Base-by-base conservation (phyloP, 495 filamentous ascomycete species). In the Letharia lupina region DNA sequence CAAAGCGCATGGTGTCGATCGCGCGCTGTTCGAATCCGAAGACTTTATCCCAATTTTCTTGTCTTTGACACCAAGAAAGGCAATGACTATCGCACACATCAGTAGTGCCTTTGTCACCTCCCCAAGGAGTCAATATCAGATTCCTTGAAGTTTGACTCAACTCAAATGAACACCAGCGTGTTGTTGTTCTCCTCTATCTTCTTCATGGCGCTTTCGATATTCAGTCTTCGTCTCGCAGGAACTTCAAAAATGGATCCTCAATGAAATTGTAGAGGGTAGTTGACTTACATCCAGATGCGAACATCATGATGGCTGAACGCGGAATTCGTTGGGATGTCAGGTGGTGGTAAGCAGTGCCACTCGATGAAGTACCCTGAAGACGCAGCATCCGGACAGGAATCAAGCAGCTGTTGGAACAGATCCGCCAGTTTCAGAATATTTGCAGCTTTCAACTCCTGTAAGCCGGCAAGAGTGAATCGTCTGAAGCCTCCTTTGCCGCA, bases 401-500 rank as follows among this genome's bases (percentile, higher is more conserved):
- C 59, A 13, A 70, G 42, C 23, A 72, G 60, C 61, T 70, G 66
- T 47, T 64, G 57, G 37, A 41, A 65, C 4, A 70, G 31, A 45
- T 72, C 70, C 31, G 67, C 39, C 20, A 70, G 23, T 35, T 66
- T 63, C 31, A 63, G 10, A 48, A 66, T 70, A 35, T 63, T 64
- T 16, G 63, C 70, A 8, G 58, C 9, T 42, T 70, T 64, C 59
- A 72, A 63, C 3, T 44, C 23, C 37, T 42, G 33, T 37, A 72
- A 59, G 6, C 70, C 70, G 9, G 70, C 61, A 15, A 66, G 60
- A 44, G 60, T 67, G 48, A 72, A 72, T 3, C 70, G 66, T 44
- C 67, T 70, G 39, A 70, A 70, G 18, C 67, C 70, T 58, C 69
- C 70, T 52, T 72, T 72, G 31, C 48, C 61, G 33, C 69, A 64